phyloP scores from a whole-genome alignment of 148 eudicot species.

The Camellia lanceoleosa region DNA sequence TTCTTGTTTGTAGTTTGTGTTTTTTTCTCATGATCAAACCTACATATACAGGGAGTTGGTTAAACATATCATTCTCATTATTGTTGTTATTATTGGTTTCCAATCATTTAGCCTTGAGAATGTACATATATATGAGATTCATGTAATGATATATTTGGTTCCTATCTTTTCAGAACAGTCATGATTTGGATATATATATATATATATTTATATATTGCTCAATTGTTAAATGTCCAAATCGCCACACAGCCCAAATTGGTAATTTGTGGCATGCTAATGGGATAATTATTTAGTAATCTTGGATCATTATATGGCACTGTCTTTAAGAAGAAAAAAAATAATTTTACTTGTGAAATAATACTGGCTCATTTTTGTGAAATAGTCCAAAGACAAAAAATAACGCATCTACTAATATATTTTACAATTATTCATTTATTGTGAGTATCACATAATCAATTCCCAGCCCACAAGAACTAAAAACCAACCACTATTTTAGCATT shows the following conservation, averaged over 20 bases:
- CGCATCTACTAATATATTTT: too few species aligned
- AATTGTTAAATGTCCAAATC: background rate
- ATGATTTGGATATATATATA: background rate
- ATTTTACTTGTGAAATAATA: too few species aligned
- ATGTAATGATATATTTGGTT: conserved; percentile 1
- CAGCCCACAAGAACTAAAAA: too few species aligned
- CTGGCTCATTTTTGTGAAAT: too few species aligned
- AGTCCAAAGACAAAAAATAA: too few species aligned
- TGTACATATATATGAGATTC: conserved; percentile 1
- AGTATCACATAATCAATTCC: too few species aligned
- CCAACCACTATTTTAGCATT: too few species aligned
- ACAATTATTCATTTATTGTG: too few species aligned
- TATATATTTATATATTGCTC: background rate
- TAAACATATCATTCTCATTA: background rate
- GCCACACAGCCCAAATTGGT: background rate
- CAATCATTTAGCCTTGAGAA: background rate
- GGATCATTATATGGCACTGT: too few species aligned
- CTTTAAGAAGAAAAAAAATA: too few species aligned
- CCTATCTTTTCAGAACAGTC: background rate
- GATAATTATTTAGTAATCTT: too few species aligned
- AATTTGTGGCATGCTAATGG: background rate
- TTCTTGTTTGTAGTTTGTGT: background rate
- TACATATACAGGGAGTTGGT: background rate
- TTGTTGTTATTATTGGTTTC: background rate
- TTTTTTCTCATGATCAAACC: background rate